These are phyloP conservation scores for Candida tetrigidarum DNA, from an alignment of 1,139 yeast species.

Conservation along the genomic window DNA sequence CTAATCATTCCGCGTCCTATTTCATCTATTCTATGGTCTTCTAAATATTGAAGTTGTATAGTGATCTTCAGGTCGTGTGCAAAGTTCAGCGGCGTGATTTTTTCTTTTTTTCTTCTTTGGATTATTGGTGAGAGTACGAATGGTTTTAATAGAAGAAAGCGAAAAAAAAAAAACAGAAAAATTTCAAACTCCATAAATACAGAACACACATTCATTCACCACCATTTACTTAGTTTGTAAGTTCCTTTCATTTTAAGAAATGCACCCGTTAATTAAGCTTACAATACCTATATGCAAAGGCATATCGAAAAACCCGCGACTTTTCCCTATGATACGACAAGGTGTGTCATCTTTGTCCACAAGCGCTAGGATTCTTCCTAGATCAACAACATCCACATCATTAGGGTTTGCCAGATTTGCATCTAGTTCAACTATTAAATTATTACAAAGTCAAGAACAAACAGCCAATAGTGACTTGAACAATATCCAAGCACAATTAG, in stretches of 20 bases:
- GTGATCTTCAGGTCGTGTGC: background rate
- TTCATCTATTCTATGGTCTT: too few species aligned
- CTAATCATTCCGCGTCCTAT: too few species aligned
- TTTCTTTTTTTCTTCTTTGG: background rate
- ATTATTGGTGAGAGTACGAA: background rate
- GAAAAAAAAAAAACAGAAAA: background rate
- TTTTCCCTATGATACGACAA: conserved; percentile 1
- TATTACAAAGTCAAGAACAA: conserved; percentile 75
- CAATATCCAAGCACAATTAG: conserved; percentile 76
- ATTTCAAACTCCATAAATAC: background rate
- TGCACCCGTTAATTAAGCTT: conserved; percentile 6
- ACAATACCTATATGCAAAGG: conserved; percentile 8
- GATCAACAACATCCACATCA: background rate
- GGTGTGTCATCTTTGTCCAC: background rate
- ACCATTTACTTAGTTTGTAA: background rate
- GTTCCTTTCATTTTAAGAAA: too few species aligned
- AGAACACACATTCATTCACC: too few species aligned
- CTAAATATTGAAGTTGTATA: too few species aligned
- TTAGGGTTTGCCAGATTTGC: conserved; percentile 10
- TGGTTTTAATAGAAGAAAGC: too few species aligned
- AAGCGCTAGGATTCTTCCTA: background rate
- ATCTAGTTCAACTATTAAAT: conserved; percentile 27
- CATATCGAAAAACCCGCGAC: background rate
- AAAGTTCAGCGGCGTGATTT: conserved; percentile 3
- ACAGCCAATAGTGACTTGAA: conserved; percentile 74